Evolutionary conservation across 1,284 basidiomycete species (phyloP).

Genomic region (Athelia psychrophila): DNA sequence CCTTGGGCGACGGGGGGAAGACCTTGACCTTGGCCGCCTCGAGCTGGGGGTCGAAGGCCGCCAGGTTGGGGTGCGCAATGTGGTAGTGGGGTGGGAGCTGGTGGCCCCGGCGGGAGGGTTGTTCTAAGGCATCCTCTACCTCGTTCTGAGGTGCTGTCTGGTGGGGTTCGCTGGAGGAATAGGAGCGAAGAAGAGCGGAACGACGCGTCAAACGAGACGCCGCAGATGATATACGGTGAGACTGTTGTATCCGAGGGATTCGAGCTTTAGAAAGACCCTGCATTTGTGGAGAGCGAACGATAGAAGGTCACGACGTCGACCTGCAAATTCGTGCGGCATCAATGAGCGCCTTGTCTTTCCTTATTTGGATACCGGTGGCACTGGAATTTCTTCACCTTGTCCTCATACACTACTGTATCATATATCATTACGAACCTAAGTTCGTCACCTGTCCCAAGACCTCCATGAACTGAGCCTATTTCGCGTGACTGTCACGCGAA

Average conservation of each 20-base stretch:
- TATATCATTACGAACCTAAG: no score
- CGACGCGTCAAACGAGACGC: neutral
- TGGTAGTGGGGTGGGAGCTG: neutral
- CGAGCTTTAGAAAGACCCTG: neutral
- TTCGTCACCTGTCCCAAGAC: no score
- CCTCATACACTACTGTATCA: no score
- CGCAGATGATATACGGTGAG: neutral
- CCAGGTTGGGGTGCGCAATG: conserved; percentile 47
- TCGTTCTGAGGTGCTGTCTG: neutral
- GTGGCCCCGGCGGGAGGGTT: neutral
- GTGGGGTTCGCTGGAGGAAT: neutral
- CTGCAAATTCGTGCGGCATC: no score
- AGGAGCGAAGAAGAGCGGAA: neutral
- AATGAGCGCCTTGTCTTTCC: no score
- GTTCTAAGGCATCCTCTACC: neutral
- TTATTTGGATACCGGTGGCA: no score
- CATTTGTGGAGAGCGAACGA: neutral
- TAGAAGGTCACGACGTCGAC: no score
- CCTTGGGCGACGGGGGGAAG: conserved; percentile 47
- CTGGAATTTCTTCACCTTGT: no score
- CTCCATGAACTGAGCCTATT: no score
- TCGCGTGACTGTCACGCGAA: no score
- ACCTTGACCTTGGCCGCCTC: conserved; percentile 54
- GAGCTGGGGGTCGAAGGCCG: conserved; percentile 55
- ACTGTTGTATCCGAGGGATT: neutral